Conservation (phyloP, 768 basidiomycete genomes). For the Amanita pseudoporphyria region DNA sequence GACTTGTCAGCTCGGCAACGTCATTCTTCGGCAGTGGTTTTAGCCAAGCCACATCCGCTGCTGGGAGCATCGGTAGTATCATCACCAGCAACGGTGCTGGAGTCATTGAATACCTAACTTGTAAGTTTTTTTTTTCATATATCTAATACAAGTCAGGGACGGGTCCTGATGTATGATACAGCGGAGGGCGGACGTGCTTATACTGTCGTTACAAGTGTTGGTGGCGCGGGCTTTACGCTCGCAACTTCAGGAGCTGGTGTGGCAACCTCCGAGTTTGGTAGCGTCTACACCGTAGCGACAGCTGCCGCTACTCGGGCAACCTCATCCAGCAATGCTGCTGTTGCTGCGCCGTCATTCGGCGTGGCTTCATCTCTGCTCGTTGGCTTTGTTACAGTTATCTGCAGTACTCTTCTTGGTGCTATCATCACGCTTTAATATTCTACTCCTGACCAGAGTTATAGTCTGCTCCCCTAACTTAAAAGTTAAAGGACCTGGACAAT, state of each 20-base stretch:
- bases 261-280: conserved; percentile 43
- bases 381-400: conserved; percentile 26
- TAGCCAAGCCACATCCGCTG: conserved; percentile 3
- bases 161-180: conserved; percentile 19
- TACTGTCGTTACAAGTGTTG: conserved; percentile 49
- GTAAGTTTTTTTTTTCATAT: conserved; percentile 20
- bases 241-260: conserved; percentile 32
- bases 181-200: conserved; percentile 43
- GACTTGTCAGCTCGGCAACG: conserved; percentile 6
- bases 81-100: conserved; percentile 22
- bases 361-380: conserved; percentile 22
- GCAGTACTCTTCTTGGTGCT: conserved; percentile 32
- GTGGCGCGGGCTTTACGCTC: conserved; percentile 52
- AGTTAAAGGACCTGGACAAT: not conserved
- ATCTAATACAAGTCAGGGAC: not conserved
- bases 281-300: conserved; percentile 42
- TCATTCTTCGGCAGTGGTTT: conserved; percentile 12
- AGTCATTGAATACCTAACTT: conserved; percentile 32
- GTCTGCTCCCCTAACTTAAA: not conserved
- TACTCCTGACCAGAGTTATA: not conserved
- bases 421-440: conserved; percentile 23
- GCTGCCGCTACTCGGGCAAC: conserved; percentile 16
- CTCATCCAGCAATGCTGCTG: conserved; percentile 16
- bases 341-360: conserved; percentile 15
- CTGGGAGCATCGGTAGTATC: conserved; percentile 18